A percentile compares a stretch with the other conserved stretches of the same genome.
Conservation (phyloP, 306 rosid species). For the Medicago truncatula region MtrunA17r5.0-ANR NC_053045.1:56305501-56306000, state of each 20-base stretch:
- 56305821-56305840: too few relatives aligned
- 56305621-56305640: constrained; percentile 62
- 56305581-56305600: constrained; percentile 62
- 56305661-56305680: neutral
- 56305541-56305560: constrained; percentile 27
- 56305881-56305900: too few relatives aligned
- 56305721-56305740: constrained; percentile 76
- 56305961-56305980: constrained; percentile 74
- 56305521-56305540: constrained; percentile 19
- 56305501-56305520: constrained; percentile 36
- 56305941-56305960: constrained; percentile 55
- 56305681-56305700: constrained; percentile 15
- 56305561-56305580: constrained; percentile 62
- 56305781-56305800: too few relatives aligned
- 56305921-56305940: constrained; percentile 7
- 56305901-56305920: too few relatives aligned
- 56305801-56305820: too few relatives aligned
- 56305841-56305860: too few relatives aligned
- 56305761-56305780: constrained; percentile 55
- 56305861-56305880: too few relatives aligned
- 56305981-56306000: constrained; percentile 57
- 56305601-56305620: constrained; percentile 57
- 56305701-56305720: constrained; percentile 27
- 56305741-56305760: constrained; percentile 44
- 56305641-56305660: constrained; percentile 6